phyloP scores from a whole-genome alignment of 305 asterid species.

The Fraxinus sp. region DNA sequence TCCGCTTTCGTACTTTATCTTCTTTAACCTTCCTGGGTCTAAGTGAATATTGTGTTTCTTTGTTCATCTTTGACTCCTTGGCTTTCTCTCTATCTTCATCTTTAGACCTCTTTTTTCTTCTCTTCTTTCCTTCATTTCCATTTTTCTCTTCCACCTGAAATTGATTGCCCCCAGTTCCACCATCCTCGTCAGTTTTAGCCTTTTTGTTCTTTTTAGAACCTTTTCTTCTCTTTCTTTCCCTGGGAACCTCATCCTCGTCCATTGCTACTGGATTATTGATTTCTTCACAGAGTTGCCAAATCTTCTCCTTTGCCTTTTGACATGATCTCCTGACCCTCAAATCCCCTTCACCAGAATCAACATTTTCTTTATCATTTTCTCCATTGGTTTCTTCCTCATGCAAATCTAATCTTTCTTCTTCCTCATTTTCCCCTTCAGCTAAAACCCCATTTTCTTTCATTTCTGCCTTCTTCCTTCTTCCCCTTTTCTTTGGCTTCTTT shows the following conservation, averaged over 20 bases:
- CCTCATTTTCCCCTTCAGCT: neutral
- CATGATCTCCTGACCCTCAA: neutral
- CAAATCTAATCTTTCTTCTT: neutral
- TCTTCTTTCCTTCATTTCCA: neutral
- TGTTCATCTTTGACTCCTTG: neutral
- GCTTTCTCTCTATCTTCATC: neutral
- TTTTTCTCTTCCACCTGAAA: slow-evolving; percentile 5
- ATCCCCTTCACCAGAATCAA: neutral
- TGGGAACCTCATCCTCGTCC: neutral
- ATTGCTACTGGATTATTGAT: neutral
- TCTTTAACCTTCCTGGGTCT: neutral
- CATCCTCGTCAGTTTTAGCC: neutral
- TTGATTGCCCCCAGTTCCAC: neutral
- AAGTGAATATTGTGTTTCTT: neutral
- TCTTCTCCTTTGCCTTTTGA: neutral
- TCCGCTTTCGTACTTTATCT: slow-evolving; percentile 7
- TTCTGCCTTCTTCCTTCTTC: neutral
- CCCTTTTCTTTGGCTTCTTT: neutral
- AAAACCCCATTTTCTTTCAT: neutral
- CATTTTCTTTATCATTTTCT: neutral
- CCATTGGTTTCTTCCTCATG: neutral
- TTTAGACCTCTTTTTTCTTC: neutral
- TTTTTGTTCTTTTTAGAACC: neutral
- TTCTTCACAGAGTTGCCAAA: neutral
- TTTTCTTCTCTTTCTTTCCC: neutral